Evolutionary conservation across 345 rosid species (phyloP), one percentile per base, ranked within the genome.

Genomic region (Mercurialis annua): DNA sequence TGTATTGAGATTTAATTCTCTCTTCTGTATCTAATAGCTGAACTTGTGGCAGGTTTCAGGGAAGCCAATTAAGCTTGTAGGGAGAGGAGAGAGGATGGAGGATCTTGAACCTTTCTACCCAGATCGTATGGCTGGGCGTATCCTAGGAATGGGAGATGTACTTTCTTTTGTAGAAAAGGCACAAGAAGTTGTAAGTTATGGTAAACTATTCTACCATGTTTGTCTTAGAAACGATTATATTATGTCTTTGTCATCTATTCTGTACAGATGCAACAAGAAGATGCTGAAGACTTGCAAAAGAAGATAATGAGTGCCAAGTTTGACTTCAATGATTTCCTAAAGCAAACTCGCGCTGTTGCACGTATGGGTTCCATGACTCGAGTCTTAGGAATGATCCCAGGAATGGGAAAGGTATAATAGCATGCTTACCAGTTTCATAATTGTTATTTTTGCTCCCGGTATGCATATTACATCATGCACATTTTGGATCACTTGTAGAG

Each of bases 31-130:
- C 40, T 61, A 55, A 38, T 55, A 20, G 61, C 60, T 54, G 52
- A 67, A 59, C 11, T 69, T 62, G 23, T 64, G 30, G 62, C 75
- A 91, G 99, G 97, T 94, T 65, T 91, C 99, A 56, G 96, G 97
- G 74, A 94, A 84, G 75, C 97, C 99, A 69, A 91, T 94, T 62
- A 94, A 94, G 71, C 90, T 91, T 75, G 97, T 94, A 18, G 97
- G 99, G 54, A 91, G 97, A 48, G 99, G 99, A 78, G 99, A 94
- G 76, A 71, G 93, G 38, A 86, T 94, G 86, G 97, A 94, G 77
- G 99, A 94, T 78, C 97, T 94, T 71, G 99, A 91, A 80, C 99
- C 97, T 55, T 94, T 94, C 81, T 94, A 94, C 71, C 99, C 99
- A 0, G 83, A 87, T 67, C 90, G 97, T 43, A 94, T 94, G 99